Conservation (phyloP, 1,284 basidiomycete genomes). For the Abortiporus biennis region DNA sequence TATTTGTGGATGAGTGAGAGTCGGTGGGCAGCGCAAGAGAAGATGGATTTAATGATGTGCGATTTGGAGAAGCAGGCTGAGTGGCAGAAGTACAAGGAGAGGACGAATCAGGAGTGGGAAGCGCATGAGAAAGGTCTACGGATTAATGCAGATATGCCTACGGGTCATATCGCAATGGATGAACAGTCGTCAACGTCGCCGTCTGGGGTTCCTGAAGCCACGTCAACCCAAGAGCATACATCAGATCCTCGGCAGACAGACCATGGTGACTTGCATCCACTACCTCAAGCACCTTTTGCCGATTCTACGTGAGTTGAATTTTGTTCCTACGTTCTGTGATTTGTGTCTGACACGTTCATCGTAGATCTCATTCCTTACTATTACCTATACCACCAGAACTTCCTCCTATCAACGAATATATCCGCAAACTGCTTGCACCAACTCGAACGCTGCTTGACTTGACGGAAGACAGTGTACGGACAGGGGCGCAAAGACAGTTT, state of each 20-base stretch:
- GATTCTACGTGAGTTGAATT: conserved; percentile 19
- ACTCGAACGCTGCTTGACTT: conserved; percentile 20
- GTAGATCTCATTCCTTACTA: conserved; percentile 18
- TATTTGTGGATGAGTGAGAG: conserved; percentile 65
- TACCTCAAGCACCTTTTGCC: conserved; percentile 20
- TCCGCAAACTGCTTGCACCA: conserved; percentile 24
- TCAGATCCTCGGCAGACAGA: no score
- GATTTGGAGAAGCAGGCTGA: conserved; percentile 45
- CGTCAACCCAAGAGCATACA: no score
- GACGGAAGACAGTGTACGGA: conserved; percentile 19
- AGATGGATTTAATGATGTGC: conserved; percentile 50
- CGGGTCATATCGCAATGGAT: conserved; percentile 8
- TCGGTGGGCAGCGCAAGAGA: conserved; percentile 46
- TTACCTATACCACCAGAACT: conserved; percentile 18
- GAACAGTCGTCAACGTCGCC: no score
- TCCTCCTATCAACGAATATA: conserved; percentile 15
- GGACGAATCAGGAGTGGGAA: conserved; percentile 37
- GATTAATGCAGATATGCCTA: no score
- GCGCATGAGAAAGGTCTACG: conserved; percentile 11
- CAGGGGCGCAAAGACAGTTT: conserved; percentile 22
- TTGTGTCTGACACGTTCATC: conserved; percentile 8
- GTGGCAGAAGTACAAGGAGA: conserved; percentile 33
- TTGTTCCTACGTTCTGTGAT: neutral
- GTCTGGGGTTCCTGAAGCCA: no score
- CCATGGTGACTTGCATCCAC: no score